A percentile compares a stretch with the other conserved stretches of the same genome.
These are phyloP conservation scores for Drosera spatulata DNA, from an alignment of 179 eudicot genomes.

Conservation along the genomic window DNA sequence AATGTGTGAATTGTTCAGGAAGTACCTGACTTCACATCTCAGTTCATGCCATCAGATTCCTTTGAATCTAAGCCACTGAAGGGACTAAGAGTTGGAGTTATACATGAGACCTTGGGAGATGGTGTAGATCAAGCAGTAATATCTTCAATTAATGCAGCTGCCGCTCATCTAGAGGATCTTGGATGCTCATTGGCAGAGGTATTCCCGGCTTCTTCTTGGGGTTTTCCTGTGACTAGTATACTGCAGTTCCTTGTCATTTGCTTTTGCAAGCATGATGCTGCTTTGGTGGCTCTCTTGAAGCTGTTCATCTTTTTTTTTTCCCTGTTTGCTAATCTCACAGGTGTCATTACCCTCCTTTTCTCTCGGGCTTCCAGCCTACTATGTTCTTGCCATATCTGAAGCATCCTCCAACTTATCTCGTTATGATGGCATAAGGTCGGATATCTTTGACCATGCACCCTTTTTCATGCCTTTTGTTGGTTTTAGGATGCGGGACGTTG, in stretches of 20 bases:
- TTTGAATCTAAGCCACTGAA: slow-evolving; percentile 69
- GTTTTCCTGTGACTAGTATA: slow-evolving; percentile 3
- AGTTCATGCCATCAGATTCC: slow-evolving; percentile 38
- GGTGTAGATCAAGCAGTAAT: slow-evolving; percentile 73
- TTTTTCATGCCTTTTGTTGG: neutral
- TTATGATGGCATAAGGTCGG: slow-evolving; percentile 86
- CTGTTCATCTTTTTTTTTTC: neutral
- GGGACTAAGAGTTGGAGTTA: slow-evolving; percentile 84
- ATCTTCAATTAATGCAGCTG: slow-evolving; percentile 59
- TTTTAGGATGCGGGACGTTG: neutral
- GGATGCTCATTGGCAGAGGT: slow-evolving; percentile 86
- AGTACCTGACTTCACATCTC: slow-evolving; percentile 65
- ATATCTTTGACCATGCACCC: neutral
- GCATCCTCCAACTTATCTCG: slow-evolving; percentile 94
- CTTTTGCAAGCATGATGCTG: neutral
- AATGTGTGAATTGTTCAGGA: slow-evolving; percentile 31
- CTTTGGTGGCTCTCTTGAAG: neutral
- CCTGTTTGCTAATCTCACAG: slow-evolving; percentile 19
- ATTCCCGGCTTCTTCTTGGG: slow-evolving; percentile 5
- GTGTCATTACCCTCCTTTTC: slow-evolving; percentile 92
- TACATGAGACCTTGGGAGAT: slow-evolving; percentile 78
- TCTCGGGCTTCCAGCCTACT: slow-evolving; percentile 93
- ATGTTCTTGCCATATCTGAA: slow-evolving; percentile 93
- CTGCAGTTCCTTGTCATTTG: neutral
- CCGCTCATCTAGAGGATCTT: slow-evolving; percentile 76